These are phyloP conservation scores for Colletotrichum melonis DNA, from an alignment of 2,329 filamentous ascomycete genomes.

Conservation along the genomic window DNA sequence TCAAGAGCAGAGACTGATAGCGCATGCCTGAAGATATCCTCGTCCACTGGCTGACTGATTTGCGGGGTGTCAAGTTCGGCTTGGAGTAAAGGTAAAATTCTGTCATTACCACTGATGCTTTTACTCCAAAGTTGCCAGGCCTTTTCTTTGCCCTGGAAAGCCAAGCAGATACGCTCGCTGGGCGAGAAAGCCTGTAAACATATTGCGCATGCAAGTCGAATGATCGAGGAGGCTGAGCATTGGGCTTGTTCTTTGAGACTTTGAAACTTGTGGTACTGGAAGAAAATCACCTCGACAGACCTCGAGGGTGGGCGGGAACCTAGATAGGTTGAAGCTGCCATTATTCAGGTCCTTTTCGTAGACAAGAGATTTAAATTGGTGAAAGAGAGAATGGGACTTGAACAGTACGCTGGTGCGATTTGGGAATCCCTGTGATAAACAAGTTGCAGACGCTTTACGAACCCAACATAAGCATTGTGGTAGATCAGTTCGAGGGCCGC, in stretches of 20 bases:
- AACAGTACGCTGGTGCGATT: neutral
- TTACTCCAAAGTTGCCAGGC: neutral
- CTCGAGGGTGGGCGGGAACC: neutral
- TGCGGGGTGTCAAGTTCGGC: neutral
- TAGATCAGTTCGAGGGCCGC: no score
- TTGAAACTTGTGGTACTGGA: neutral
- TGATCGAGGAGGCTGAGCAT: conserved; percentile 13
- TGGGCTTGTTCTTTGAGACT: neutral
- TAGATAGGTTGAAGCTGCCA: neutral
- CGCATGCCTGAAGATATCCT: neutral
- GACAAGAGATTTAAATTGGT: neutral
- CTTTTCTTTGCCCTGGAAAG: neutral
- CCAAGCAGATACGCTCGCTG: neutral
- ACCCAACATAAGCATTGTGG: neutral
- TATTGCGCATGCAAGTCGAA: conserved; percentile 14
- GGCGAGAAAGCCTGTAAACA: conserved; percentile 3
- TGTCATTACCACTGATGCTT: neutral
- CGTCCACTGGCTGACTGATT: no score
- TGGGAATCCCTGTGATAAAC: neutral
- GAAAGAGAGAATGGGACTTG: neutral
- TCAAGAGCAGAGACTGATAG: neutral
- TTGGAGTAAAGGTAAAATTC: neutral
- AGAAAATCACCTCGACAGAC: conserved; percentile 1
- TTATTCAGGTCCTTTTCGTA: neutral
- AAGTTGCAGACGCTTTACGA: neutral